Evolutionary conservation across 2,329 filamentous ascomycete species (phyloP).

Genomic region (Colletotrichum musicola): DNA sequence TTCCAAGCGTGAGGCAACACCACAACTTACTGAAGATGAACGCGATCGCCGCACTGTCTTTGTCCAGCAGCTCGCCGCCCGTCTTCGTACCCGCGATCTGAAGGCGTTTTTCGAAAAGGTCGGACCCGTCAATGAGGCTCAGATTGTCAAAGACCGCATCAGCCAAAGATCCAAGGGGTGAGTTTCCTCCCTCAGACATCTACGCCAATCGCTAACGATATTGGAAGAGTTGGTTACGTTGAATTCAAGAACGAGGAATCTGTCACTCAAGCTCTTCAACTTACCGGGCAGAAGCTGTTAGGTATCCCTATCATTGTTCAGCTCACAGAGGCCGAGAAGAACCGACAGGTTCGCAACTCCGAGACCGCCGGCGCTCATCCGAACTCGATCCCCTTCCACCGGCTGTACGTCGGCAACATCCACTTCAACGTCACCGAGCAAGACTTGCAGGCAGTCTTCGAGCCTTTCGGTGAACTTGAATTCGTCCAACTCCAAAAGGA

Average conservation of each 20-base stretch:
- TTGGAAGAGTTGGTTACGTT: conserved; percentile 91
- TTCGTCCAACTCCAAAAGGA: conserved; percentile 99
- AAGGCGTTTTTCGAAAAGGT: conserved; percentile 96
- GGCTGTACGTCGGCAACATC: conserved; percentile 98
- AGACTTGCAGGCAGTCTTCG: conserved; percentile 95
- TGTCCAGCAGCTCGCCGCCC: conserved; percentile 96
- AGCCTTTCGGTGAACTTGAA: conserved; percentile 96
- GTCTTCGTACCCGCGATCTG: conserved; percentile 90
- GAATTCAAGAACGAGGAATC: conserved; percentile 98
- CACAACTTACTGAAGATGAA: conserved; percentile 92
- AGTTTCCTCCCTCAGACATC: conserved; percentile 49
- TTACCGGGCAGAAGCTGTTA: conserved; percentile 98
- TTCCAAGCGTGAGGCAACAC: conserved; percentile 66
- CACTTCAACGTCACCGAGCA: conserved; percentile 99
- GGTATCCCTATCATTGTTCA: conserved; percentile 99
- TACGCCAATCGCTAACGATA: conserved; percentile 50
- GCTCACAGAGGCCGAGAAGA: conserved; percentile 99
- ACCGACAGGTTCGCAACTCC: conserved; percentile 90
- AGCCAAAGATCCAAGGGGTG: conserved; percentile 98
- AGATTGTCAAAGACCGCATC: conserved; percentile 98
- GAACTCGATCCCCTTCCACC: conserved; percentile 93
- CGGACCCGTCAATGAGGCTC: conserved; percentile 94
- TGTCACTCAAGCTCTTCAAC: conserved; percentile 91
- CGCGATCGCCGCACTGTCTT: conserved; percentile 97
- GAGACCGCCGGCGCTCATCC: conserved; percentile 76